Percentiles rank a stretch among this genome's conserved stretches.
These are phyloP conservation scores for Globisporangium polare DNA, from an alignment of 352 stramenopile species.

Conservation along the genomic window DNA sequence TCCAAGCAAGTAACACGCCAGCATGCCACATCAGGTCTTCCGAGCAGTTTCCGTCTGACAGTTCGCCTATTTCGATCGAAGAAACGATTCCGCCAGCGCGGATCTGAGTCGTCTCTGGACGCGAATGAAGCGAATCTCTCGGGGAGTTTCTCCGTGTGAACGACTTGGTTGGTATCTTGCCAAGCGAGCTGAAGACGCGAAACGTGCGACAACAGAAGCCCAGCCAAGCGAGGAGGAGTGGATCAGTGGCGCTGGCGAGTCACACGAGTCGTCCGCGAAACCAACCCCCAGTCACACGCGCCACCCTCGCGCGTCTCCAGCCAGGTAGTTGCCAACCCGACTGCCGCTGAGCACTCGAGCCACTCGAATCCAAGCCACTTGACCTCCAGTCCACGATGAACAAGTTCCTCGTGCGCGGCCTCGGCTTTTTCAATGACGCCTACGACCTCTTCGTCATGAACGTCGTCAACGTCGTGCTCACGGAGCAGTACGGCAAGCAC, in stretches of 20 bases:
- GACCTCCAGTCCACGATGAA: constrained; percentile 25
- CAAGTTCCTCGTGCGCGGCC: constrained; percentile 47
- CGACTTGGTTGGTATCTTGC: neutral
- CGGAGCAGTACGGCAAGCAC: constrained; percentile 48
- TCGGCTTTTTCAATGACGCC: constrained; percentile 59
- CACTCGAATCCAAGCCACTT: no score
- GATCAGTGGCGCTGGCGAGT: neutral
- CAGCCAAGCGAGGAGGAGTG: no score
- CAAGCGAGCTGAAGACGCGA: neutral
- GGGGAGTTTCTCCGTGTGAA: neutral
- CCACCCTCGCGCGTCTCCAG: neutral
- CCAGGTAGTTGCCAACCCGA: neutral
- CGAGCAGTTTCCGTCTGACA: neutral
- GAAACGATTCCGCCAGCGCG: neutral
- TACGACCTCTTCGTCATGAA: constrained; percentile 75
- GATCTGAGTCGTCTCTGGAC: neutral
- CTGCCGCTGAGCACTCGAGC: neutral
- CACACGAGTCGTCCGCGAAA: neutral
- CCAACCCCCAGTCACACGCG: neutral
- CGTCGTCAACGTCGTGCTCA: constrained; percentile 60
- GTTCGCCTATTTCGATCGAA: neutral
- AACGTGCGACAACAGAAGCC: neutral
- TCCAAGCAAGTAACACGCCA: neutral
- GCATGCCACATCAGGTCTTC: neutral
- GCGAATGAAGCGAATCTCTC: constrained; percentile 3